A percentile compares a stretch with the other conserved stretches of the same genome.
phyloP scores from a whole-genome alignment of 192 early-diverging fungal species.

The Coemansia javaensis region DNA sequence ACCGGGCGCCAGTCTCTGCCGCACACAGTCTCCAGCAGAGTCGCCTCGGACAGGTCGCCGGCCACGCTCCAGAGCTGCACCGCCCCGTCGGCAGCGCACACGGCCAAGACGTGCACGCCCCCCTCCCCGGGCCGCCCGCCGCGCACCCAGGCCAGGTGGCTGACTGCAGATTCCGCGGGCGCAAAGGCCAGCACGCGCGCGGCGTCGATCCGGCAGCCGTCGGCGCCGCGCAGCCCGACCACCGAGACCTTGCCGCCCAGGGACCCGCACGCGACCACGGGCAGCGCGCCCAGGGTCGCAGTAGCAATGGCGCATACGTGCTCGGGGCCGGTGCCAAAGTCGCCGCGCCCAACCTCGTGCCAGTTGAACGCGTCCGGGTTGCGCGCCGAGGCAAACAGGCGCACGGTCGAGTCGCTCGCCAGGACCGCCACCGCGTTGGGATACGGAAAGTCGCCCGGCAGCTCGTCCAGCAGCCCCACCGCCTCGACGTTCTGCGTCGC shows the following conservation, averaged over 20 bases:
- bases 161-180: background rate
- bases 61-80: conserved; percentile 23
- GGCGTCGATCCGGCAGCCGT: background rate
- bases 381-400: conserved; percentile 15
- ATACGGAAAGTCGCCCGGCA: conserved; percentile 16
- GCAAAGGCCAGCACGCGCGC: conserved; percentile 3
- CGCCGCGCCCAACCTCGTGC: conserved; percentile 27
- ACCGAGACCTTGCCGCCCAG: conserved; percentile 22
- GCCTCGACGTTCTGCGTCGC: conserved; percentile 20
- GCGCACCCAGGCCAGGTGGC: conserved; percentile 25
- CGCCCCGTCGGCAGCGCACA: conserved; percentile 23
- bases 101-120: conserved; percentile 3
- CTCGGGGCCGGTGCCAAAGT: conserved; percentile 7
- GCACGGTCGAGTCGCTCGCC: conserved; percentile 34
- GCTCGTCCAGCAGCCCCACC: conserved; percentile 16
- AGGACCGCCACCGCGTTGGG: conserved; percentile 13
- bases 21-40: conserved; percentile 1
- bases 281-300: background rate
- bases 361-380: conserved; percentile 24
- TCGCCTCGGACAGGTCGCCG: conserved; percentile 9
- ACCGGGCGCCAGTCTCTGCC: conserved; percentile 29
- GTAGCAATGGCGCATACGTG: conserved; percentile 25
- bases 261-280: conserved; percentile 26
- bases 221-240: conserved; percentile 4
- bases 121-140: background rate